Percentiles rank a stretch among this genome's conserved stretches.
Evolutionary conservation across 1,139 yeast genomes (phyloP).

Genomic region (Debaryomyces subglobosus): DNA sequence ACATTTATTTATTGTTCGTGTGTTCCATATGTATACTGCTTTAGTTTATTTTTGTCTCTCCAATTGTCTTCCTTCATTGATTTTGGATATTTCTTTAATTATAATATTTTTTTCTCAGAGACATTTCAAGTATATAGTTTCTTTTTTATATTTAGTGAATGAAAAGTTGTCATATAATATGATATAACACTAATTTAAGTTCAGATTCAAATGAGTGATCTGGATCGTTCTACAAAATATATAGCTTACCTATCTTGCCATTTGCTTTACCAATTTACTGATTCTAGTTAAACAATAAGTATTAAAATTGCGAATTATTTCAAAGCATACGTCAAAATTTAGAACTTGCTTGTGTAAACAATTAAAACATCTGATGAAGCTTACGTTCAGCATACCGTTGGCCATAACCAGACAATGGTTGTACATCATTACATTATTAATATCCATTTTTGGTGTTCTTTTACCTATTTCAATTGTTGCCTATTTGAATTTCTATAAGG

Average conservation of each 20-base stretch:
- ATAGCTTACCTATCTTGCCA: background rate
- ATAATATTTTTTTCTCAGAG: background rate
- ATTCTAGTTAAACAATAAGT: no score
- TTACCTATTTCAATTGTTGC: conserved; percentile 30
- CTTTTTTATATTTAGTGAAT: conserved; percentile 1
- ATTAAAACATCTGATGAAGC: background rate
- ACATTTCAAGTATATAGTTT: conserved; percentile 1
- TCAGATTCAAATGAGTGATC: background rate
- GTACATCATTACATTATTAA: conserved; percentile 19
- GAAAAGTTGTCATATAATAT: conserved; percentile 1
- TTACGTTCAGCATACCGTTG: conserved; percentile 11
- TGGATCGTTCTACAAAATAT: no score
- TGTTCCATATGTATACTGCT: conserved; percentile 6
- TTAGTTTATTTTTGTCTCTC: conserved; percentile 4
- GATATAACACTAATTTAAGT: background rate
- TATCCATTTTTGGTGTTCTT: conserved; percentile 22
- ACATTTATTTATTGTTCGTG: conserved; percentile 7
- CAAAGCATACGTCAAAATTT: no score
- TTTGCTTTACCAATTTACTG: no score
- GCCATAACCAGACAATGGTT: conserved; percentile 19
- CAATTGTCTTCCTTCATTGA: background rate
- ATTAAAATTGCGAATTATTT: no score
- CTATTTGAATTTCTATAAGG: conserved; percentile 28
- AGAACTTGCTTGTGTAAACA: background rate
- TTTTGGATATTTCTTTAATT: background rate